Evolutionary conservation across 305 asterid genomes (phyloP).

Genomic region (Fraxinus baroniana): DNA sequence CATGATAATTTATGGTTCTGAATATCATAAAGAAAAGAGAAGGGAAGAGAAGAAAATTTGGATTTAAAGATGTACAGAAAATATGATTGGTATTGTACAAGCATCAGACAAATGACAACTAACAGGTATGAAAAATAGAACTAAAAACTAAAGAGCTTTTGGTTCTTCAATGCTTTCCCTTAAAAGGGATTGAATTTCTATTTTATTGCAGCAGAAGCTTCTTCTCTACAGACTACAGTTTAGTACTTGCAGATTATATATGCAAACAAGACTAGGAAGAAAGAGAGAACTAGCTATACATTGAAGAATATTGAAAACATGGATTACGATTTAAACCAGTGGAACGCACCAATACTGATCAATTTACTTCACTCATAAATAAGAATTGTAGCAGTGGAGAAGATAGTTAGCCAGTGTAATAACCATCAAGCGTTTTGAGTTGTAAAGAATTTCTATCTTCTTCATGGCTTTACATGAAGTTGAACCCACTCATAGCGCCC

Average conservation of each 20-base stretch:
- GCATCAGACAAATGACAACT: conserved; percentile 21
- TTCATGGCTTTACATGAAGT: conserved; percentile 45
- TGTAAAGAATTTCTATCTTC: conserved; percentile 3
- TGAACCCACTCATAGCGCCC: conserved; percentile 74
- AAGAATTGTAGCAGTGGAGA: conserved; percentile 1
- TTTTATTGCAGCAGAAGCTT: conserved; percentile 23
- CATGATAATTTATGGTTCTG: background rate
- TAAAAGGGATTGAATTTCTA: conserved; percentile 18
- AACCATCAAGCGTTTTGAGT: background rate
- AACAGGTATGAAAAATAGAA: conserved; percentile 8
- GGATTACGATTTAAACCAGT: conserved; percentile 28
- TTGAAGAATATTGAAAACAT: conserved; percentile 14
- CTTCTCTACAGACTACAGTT: conserved; percentile 10
- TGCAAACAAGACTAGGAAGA: conserved; percentile 19
- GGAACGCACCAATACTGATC: conserved; percentile 1
- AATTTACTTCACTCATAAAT: background rate
- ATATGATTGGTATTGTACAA: conserved; percentile 32
- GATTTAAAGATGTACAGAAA: background rate
- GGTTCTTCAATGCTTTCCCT: conserved; percentile 18
- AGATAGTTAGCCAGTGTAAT: background rate
- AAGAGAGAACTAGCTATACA: conserved; percentile 23
- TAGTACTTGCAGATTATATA: conserved; percentile 17
- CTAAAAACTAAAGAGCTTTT: conserved; percentile 14
- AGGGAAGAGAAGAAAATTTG: background rate
- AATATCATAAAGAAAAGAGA: conserved; percentile 1